Percentiles rank a stretch among this genome's conserved stretches.
Evolutionary conservation across 2,329 filamentous ascomycete species (phyloP).

Genomic region (Dendryphion nanum): DNA sequence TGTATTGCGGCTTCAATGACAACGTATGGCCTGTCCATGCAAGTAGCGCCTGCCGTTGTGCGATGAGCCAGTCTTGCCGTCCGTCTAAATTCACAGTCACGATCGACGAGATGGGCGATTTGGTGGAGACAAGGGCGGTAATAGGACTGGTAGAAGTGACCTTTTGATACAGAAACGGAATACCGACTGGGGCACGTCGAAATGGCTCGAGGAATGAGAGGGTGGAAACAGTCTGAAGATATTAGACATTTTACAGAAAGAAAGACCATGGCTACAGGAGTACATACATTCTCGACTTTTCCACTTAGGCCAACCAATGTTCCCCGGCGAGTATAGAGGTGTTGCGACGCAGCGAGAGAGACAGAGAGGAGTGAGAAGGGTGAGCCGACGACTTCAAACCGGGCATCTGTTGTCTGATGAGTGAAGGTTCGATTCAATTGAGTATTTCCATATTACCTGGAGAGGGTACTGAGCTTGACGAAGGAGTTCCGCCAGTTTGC

Average conservation of each 20-base stretch:
- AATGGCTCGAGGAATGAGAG: conserved; percentile 84
- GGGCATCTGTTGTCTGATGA: conserved; percentile 65
- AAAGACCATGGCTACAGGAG: background rate
- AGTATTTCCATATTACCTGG: conserved; percentile 19
- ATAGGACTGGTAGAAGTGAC: conserved; percentile 83
- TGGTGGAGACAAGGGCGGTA: conserved; percentile 84
- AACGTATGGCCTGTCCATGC: conserved; percentile 95
- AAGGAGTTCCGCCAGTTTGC: conserved; percentile 17
- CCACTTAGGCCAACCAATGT: conserved; percentile 88
- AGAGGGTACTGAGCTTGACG: conserved; percentile 20
- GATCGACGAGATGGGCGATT: conserved; percentile 82
- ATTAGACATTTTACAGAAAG: background rate
- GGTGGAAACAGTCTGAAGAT: conserved; percentile 74
- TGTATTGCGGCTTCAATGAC: conserved; percentile 70
- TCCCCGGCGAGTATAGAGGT: conserved; percentile 86
- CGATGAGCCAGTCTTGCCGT: conserved; percentile 90
- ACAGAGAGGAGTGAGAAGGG: conserved; percentile 94
- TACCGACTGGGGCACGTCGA: conserved; percentile 73
- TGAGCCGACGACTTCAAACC: conserved; percentile 88
- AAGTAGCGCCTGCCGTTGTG: conserved; percentile 82
- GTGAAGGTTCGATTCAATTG: background rate
- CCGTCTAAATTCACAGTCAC: conserved; percentile 87
- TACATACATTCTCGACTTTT: conserved; percentile 77
- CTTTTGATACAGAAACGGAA: conserved; percentile 92
- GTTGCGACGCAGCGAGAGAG: conserved; percentile 87